Base-by-base conservation (phyloP, 805 yeast genomes). In the Crinitomyces ghanaensis region DNA sequence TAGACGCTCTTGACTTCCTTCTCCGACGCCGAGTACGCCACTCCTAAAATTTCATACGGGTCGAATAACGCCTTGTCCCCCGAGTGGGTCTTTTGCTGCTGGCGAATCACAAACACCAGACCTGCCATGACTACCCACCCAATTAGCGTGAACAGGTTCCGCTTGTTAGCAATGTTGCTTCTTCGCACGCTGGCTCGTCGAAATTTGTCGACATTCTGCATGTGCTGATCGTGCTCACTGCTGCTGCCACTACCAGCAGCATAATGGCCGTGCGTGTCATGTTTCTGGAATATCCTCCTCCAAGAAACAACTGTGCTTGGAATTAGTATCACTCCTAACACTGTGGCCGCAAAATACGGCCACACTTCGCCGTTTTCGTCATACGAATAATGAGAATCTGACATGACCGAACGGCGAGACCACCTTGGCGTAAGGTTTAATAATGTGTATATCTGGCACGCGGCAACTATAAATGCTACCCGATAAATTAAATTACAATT, bases 341-440 rank as follows among this genome's bases (percentile, higher is more conserved):
- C 59, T 2, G 95, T 85, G 50, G 81, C 55, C 33, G 79, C 70
- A 50, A 86, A 86, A 54, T 77, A 84, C 26, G 96, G 96, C 95
- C 95, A 85, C 2, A 91, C 83, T 48, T 82, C 91, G 31, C 86
- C 76, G 40, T 74, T 73, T 54, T 85, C 95, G 60, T 85, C 96
- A 56, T 85, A 85, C 26, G 75, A 73, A 56, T 79, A 80, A 48
- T 77, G 57, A 30, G 73, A 56, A 44, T 66, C 68, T 35, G 70
- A 62, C 72, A 67, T 68, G n/a, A n/a, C n/a, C n/a, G n/a, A n/a
- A n/a, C n/a, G n/a, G n/a, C n/a, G n/a, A n/a, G n/a, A n/a, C n/a
- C 21, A 9, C n/a, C n/a, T n/a, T n/a, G 5, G n/a, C 18, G 11
- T 20, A 15, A 6, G 28, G 15, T 15, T 21, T 21, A 7, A 6